Conservation (phyloP, 441 rosid genomes). For the Adansonia grandidieri region DNA sequence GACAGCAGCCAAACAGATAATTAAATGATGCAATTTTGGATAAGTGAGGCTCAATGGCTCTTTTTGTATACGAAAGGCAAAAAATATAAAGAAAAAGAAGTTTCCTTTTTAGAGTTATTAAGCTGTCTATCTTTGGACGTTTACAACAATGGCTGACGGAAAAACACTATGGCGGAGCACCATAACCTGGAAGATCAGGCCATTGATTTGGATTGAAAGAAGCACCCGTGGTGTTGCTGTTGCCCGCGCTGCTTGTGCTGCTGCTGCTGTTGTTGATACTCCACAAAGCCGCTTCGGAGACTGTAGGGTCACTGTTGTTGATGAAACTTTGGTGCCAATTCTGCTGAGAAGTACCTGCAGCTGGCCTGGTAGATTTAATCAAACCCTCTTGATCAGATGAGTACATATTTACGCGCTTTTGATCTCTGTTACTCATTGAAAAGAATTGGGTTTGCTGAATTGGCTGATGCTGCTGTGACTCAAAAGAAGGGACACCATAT, state of each 20-base stretch:
- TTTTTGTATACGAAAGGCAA: background rate
- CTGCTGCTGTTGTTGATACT: constrained; percentile 32
- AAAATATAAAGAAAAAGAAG: background rate
- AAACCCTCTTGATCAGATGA: constrained; percentile 32
- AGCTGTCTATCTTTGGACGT: background rate
- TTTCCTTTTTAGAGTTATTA: background rate
- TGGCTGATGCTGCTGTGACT: constrained; percentile 35
- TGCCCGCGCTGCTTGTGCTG: constrained; percentile 24
- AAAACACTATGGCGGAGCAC: constrained; percentile 38
- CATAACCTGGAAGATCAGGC: constrained; percentile 52
- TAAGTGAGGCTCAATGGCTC: constrained; percentile 17
- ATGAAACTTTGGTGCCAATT: constrained; percentile 44
- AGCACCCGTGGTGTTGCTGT: constrained; percentile 25
- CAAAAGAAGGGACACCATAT: constrained; percentile 34
- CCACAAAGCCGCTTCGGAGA: constrained; percentile 45
- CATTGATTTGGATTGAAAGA: constrained; percentile 47
- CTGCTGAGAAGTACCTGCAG: constrained; percentile 28
- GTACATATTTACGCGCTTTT: constrained; percentile 32
- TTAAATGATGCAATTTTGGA: constrained; percentile 12
- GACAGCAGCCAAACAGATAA: background rate
- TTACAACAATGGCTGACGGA: background rate
- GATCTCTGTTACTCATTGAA: constrained; percentile 30
- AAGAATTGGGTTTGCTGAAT: constrained; percentile 38
- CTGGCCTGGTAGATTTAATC: constrained; percentile 33
- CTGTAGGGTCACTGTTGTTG: constrained; percentile 32